Conservation (phyloP, 75 land plant genomes). For the Picea glauca region DNA sequence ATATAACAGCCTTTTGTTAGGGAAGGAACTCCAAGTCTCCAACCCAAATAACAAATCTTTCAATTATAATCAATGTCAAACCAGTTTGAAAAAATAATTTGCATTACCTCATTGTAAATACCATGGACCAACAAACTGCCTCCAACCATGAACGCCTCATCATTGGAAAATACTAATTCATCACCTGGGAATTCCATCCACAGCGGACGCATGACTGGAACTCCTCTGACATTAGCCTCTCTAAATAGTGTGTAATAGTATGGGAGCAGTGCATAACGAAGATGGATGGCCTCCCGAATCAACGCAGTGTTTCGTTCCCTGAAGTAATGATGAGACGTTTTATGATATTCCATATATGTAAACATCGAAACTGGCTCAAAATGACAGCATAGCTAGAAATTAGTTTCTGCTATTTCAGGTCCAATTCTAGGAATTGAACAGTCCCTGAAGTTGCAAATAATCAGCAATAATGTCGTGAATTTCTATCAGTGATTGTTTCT, state of each 20-base stretch:
- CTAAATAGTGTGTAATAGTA: conserved; percentile 90
- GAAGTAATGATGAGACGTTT: conserved; percentile 11
- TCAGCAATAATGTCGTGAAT: background rate
- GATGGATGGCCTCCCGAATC: conserved; percentile 84
- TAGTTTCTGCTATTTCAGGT: too few relatives aligned
- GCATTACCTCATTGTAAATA: conserved; percentile 72
- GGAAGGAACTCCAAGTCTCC: background rate
- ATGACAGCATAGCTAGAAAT: too few relatives aligned
- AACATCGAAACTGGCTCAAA: too few relatives aligned
- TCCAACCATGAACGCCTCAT: conserved; percentile 95
- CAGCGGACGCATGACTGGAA: conserved; percentile 91
- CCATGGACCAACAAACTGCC: conserved; percentile 83
- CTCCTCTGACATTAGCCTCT: conserved; percentile 77
- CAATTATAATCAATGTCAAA: background rate
- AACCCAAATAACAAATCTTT: background rate
- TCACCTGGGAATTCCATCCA: conserved; percentile 98
- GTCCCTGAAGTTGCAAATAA: too few relatives aligned
- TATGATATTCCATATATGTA: too few relatives aligned
- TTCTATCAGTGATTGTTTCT: too few relatives aligned
- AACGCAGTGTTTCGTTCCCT: conserved; percentile 84
- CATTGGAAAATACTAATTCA: conserved; percentile 63
- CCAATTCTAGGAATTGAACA: too few relatives aligned
- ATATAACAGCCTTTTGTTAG: background rate
- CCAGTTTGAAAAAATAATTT: background rate
- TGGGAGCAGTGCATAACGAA: conserved; percentile 78